A percentile compares a stretch with the other conserved stretches of the same genome.
Evolutionary conservation across 441 rosid species (phyloP).

Genomic region (Erodium texanum): DNA sequence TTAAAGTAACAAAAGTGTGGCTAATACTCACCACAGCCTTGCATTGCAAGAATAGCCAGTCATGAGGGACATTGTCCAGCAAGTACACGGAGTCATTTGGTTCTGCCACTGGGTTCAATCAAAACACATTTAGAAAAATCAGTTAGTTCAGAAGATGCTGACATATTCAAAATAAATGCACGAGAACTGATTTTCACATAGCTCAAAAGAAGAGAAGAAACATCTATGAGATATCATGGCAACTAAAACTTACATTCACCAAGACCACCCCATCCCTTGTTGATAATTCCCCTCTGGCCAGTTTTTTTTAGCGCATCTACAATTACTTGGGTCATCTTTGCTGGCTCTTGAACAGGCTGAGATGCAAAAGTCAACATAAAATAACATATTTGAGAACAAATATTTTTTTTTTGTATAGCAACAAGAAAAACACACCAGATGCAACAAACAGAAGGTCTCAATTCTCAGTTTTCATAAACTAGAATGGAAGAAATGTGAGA

Average conservation of each 20-base stretch:
- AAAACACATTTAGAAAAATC: not conserved
- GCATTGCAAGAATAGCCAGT: constrained; percentile 28
- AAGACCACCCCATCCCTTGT: constrained; percentile 27
- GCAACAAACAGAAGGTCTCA: not conserved
- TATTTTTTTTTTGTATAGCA: not conserved
- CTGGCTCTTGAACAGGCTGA: constrained; percentile 27
- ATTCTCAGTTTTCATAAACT: not conserved
- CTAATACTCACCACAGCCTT: constrained; percentile 25
- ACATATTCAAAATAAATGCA: not conserved
- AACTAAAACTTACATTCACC: constrained; percentile 17
- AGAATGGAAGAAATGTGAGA: not conserved
- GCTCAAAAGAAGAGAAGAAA: not conserved
- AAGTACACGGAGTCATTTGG: constrained; percentile 21
- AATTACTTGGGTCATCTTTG: constrained; percentile 24
- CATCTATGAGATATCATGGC: not conserved
- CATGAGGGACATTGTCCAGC: constrained; percentile 26
- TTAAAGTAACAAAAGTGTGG: not conserved
- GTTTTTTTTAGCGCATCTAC: constrained; percentile 19
- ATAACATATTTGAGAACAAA: not conserved
- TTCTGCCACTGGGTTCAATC: constrained; percentile 18
- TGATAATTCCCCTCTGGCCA: constrained; percentile 24
- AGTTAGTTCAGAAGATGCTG: not conserved
- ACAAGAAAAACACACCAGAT: not conserved
- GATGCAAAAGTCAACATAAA: not conserved
- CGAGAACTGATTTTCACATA: not conserved